These are phyloP conservation scores for Vitis labrusca DNA, from an alignment of 164 flowering plant species.

Conservation along the genomic window DNA sequence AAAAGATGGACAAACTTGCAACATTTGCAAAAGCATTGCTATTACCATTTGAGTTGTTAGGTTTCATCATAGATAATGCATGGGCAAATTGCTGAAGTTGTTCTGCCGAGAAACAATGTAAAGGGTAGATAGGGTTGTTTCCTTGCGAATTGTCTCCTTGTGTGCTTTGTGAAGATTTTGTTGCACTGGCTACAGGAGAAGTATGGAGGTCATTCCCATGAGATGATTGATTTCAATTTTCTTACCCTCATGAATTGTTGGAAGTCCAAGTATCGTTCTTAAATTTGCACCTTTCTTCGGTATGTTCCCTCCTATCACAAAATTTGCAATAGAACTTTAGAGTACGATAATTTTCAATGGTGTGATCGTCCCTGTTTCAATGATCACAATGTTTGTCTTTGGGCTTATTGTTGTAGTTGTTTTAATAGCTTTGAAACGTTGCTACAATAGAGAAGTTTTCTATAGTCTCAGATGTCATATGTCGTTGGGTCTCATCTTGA, in stretches of 20 bases:
- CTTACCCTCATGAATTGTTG: background rate
- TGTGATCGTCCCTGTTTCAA: constrained; percentile 12
- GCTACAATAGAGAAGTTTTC: constrained; percentile 4
- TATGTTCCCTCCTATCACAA: constrained; percentile 1
- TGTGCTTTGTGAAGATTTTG: background rate
- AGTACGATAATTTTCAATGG: constrained; percentile 7
- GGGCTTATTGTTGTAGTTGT: background rate
- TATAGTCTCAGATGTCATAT: background rate
- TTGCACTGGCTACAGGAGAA: background rate
- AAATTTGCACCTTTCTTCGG: constrained; percentile 3
- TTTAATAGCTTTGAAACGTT: background rate
- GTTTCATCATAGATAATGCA: background rate
- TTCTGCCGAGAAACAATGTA: background rate
- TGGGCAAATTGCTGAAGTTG: background rate
- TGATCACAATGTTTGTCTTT: constrained; percentile 6
- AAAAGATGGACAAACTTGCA: constrained; percentile 5
- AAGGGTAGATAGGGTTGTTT: background rate
- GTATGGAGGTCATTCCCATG: background rate
- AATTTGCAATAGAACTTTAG: constrained; percentile 8
- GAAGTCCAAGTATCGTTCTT: constrained; percentile 6
- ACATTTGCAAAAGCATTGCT: constrained; percentile 1
- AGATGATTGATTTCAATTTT: background rate
- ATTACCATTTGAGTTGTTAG: background rate
- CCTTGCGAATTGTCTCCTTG: background rate
- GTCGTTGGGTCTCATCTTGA: constrained; percentile 12